Conservation (phyloP, 1,284 basidiomycete genomes). For the Microbotryum scabiosae region DNA sequence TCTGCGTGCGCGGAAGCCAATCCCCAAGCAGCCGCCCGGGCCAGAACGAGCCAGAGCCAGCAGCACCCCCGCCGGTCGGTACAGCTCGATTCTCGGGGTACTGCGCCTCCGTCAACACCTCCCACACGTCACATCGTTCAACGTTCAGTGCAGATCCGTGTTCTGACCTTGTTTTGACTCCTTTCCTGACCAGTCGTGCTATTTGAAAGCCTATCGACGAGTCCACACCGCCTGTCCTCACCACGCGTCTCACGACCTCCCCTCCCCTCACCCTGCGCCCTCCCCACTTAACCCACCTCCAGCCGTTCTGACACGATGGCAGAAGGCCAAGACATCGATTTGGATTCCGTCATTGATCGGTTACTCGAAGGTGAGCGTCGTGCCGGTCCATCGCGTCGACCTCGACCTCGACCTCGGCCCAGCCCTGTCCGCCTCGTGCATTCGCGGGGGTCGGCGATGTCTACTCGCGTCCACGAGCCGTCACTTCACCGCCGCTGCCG, state of each 20-base stretch:
- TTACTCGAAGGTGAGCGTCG: constrained; percentile 76
- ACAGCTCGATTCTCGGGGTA: no score
- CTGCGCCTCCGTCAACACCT: no score
- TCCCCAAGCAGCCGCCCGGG: no score
- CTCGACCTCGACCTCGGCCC: neutral
- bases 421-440: neutral
- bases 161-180: no score
- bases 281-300: neutral
- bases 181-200: no score
- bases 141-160: no score
- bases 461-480: neutral
- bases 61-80: no score
- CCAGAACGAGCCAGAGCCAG: no score
- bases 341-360: constrained; percentile 96
- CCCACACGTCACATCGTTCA: no score
- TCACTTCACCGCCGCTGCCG: neutral
- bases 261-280: neutral
- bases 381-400: neutral
- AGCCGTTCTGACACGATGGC: constrained; percentile 38
- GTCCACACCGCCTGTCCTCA: no score
- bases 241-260: neutral
- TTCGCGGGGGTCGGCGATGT: neutral
- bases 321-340: constrained; percentile 68
- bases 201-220: no score
- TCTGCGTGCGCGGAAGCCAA: no score